Evolutionary conservation across 768 basidiomycete species (phyloP).

Genomic region (Vishniacozyma victoriae): DNA sequence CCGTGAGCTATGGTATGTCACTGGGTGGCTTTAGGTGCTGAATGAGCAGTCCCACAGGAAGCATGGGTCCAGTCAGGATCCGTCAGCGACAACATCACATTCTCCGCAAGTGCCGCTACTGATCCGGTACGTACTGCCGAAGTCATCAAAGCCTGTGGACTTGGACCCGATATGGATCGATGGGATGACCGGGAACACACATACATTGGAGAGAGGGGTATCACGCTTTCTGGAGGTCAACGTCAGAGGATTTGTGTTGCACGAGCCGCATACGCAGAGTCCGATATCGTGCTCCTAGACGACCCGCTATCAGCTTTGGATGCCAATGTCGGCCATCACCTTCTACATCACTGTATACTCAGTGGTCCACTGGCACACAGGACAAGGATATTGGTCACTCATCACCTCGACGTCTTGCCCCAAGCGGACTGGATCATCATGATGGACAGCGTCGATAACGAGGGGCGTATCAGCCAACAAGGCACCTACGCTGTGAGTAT

Average conservation of each 20-base stretch:
- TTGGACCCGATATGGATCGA: slow-evolving; percentile 27
- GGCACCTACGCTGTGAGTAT: slow-evolving; percentile 54
- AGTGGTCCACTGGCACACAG: slow-evolving; percentile 51
- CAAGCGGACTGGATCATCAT: slow-evolving; percentile 42
- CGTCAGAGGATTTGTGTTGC: slow-evolving; percentile 38
- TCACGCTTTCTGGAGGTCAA: slow-evolving; percentile 47
- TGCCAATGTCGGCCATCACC: slow-evolving; percentile 64
- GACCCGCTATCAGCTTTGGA: slow-evolving; percentile 66
- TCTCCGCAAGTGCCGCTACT: slow-evolving; percentile 12
- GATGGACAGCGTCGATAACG: slow-evolving; percentile 23
- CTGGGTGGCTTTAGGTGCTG: background rate
- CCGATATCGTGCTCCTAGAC: slow-evolving; percentile 43
- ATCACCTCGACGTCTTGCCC: slow-evolving; percentile 44
- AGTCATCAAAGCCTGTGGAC: slow-evolving; percentile 39
- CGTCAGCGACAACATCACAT: slow-evolving; percentile 43
- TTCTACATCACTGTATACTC: slow-evolving; percentile 59
- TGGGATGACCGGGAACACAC: slow-evolving; percentile 45
- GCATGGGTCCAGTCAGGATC: slow-evolving; percentile 45
- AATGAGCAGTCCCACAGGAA: slow-evolving; percentile 34
- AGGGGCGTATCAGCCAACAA: slow-evolving; percentile 55
- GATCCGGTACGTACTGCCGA: slow-evolving; percentile 18
- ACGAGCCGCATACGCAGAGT: slow-evolving; percentile 31
- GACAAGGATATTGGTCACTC: slow-evolving; percentile 58
- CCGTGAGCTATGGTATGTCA: slow-evolving; percentile 28
- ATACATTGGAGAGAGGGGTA: slow-evolving; percentile 76